Evolutionary conservation across 2,329 filamentous ascomycete species (phyloP), one percentile per base, ranked within the genome.

Genomic region (Mariannaea elegans): DNA sequence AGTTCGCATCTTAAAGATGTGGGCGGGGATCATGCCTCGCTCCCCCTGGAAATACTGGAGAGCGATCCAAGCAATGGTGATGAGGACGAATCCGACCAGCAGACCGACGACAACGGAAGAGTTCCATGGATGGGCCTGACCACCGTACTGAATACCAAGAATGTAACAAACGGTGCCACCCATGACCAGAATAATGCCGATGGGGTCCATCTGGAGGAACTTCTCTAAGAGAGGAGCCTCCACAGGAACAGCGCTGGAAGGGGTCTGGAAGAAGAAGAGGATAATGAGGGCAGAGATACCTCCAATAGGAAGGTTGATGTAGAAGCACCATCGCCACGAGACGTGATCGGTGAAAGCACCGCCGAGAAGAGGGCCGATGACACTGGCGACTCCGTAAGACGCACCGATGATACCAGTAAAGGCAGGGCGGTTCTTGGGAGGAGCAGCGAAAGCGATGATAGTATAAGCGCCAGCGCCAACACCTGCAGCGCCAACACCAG

Each of bases 61-160:
- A 14, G 72, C 57, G 7, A 63, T 62, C 69, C 81, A 82, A 18
- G 67, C 63, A 9, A 70, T 56, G 3, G 76, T 34, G 47, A 78
- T 76, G 50, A 71, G 50, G n/a, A 65, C 65, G 46, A 75, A 76
- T 7, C 78, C 78, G 45, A 82, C 75, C 16, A 82, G 71, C 4
- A 79, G 75, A 4, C 78, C 80, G 45, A 83, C 76, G 36, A 82
- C 76, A 13, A 68, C 55, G 23, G 75, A 73, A 0, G 72, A 74
- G 56, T 73, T 72, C 81, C 82, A 84, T 12, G 74, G 46, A 50
- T 82, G 73, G 0, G 75, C 75, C 24, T 75, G 72, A 3, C 82
- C 82, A 48, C 80, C 82, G 70, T 79, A 83, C 65, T 83, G 80
- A 1, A 84, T 71, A 16, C 80, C 81, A 3, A 83, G 74, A 48